Base-by-base conservation (phyloP, 2,329 filamentous ascomycete species). In the Pseudocercospora fuligena region DNA sequence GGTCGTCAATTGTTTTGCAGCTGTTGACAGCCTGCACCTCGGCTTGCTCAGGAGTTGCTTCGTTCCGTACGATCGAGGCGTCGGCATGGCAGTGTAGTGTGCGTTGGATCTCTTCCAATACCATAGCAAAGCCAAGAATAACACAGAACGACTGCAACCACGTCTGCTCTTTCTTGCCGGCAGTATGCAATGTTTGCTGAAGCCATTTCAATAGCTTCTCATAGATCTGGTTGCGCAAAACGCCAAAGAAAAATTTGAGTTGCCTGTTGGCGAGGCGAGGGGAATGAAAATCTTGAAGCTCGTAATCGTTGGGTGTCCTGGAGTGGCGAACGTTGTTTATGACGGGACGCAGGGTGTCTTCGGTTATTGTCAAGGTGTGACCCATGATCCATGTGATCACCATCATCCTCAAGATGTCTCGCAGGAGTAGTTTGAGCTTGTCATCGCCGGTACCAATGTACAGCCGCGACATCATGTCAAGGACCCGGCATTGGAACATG, bases 371-470 rank as follows among this genome's bases (percentile, higher is more conserved):
- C 33, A 84, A 73, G 5, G 82, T 81, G 69, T 82, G 82, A 33
- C 78, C 80, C 81, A 84, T 83, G 66, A 84, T 84, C 70, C 81
- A 83, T 0, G 82, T 84, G 54, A 80, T 78, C 2, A 84, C 76
- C 33, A 83, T 78, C 70, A 85, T 80, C 51, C 82, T 80, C 61
- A 81, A 76, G 58, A 84, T 78, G 61, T 82, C 78, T 40, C 76
- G 75, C 51, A 84, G 78, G 16, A 84, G 74, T 21, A 78, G 76
- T 59, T 74, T 73, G 69, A 82, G 74, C 63, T 82, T 77, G 19
- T 80, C 75, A 23, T 82, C 80, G 9, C 59, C 8, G 6, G 73
- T 74, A n/a, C 60, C 63, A 27, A 68, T 63, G 58, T 75, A 77
- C 4, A 79, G 70, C 16, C 69, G 64, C 65, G 75, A 75, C 74